Conservation (phyloP, 2,329 filamentous ascomycete genomes). For the Sclerotinia nivalis region DNA sequence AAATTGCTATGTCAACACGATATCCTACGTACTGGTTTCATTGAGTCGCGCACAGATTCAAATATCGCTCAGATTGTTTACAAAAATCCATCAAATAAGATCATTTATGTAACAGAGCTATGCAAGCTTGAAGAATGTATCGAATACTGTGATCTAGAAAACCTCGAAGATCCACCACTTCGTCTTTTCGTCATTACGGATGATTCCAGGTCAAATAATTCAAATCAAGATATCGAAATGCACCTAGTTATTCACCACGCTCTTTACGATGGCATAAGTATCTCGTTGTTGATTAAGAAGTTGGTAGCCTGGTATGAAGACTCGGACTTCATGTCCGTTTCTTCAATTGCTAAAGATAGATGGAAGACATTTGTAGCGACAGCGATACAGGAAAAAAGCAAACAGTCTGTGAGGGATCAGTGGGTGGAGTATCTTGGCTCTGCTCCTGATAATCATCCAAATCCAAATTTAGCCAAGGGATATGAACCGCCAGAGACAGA, state of each 20-base stretch:
- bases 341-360: slow-evolving; percentile 42
- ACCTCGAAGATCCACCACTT: slow-evolving; percentile 34
- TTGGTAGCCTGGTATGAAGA: slow-evolving; percentile 49
- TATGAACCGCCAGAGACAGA: neutral
- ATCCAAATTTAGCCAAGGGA: neutral
- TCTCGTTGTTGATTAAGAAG: slow-evolving; percentile 62
- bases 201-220: neutral
- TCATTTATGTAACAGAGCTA: slow-evolving; percentile 37
- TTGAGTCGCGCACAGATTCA: slow-evolving; percentile 43
- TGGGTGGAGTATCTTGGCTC: slow-evolving; percentile 7
- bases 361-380: slow-evolving; percentile 39
- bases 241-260: slow-evolving; percentile 76
- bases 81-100: slow-evolving; percentile 42
- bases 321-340: slow-evolving; percentile 43
- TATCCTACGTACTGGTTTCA: slow-evolving; percentile 68
- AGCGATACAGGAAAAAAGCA: neutral
- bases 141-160: neutral
- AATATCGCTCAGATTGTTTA: slow-evolving; percentile 67
- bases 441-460: neutral
- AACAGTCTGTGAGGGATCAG: slow-evolving; percentile 17
- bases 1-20: slow-evolving; percentile 55
- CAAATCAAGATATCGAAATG: slow-evolving; percentile 23
- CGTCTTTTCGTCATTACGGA: slow-evolving; percentile 30
- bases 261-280: slow-evolving; percentile 82
- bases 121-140: slow-evolving; percentile 16